phyloP scores from a whole-genome alignment of 192 early-diverging fungal species.

The Coemansia sp. region DNA sequence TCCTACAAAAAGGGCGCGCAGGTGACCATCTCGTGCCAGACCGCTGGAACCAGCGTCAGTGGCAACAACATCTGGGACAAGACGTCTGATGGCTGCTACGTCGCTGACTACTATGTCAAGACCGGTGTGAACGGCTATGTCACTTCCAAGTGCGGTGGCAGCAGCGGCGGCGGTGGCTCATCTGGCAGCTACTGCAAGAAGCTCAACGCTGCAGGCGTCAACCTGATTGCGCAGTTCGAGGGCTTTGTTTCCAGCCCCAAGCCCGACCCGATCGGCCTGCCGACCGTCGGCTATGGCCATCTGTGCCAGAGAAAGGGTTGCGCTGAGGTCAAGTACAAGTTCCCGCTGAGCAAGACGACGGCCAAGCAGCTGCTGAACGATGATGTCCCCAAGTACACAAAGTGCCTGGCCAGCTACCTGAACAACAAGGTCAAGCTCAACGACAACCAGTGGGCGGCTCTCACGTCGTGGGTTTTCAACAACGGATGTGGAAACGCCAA shows the following conservation, averaged over 20 bases:
- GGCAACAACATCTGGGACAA: conserved; percentile 48
- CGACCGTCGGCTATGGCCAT: conserved; percentile 50
- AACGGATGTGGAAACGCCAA: conserved; percentile 30
- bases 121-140: conserved; percentile 31
- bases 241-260: conserved; percentile 39
- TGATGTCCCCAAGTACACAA: conserved; percentile 27
- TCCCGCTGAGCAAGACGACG: conserved; percentile 31
- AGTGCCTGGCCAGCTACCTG: conserved; percentile 24
- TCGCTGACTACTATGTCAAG: conserved; percentile 46
- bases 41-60: conserved; percentile 21
- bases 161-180: conserved; percentile 8
- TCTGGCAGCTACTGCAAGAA: conserved; percentile 11
- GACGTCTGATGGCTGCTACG: conserved; percentile 44
- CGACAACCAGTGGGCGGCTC: conserved; percentile 41
- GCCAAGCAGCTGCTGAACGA: conserved; percentile 31
- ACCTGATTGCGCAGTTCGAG: conserved; percentile 40
- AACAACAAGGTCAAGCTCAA: conserved; percentile 23
- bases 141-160: conserved; percentile 8
- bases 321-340: conserved; percentile 25
- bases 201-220: conserved; percentile 27
- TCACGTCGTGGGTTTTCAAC: conserved; percentile 45
- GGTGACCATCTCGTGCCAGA: conserved; percentile 28
- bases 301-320: conserved; percentile 27
- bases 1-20: conserved; percentile 21
- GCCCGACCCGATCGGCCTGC: conserved; percentile 50